A percentile compares a stretch with the other conserved stretches of the same genome.
phyloP scores from a whole-genome alignment of 2,329 filamentous ascomycete genomes.

The Raffaelea ambrosiae region DNA sequence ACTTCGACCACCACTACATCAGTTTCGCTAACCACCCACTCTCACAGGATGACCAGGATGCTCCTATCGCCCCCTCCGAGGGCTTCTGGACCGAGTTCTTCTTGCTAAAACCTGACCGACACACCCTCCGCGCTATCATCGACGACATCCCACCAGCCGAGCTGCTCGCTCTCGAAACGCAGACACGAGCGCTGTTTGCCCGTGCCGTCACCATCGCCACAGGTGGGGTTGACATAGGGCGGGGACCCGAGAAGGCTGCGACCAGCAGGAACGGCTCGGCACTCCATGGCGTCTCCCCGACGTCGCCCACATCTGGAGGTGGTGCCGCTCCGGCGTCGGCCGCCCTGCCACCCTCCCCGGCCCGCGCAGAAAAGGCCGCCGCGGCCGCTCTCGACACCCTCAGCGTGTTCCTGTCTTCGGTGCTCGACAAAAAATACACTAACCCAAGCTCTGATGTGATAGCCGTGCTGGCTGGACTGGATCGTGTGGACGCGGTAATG shows the following conservation, averaged over 20 bases:
- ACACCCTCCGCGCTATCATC: constrained; percentile 59
- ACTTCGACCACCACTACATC: not conserved
- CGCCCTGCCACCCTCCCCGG: not conserved
- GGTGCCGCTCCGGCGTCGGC: too few species aligned
- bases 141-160: constrained; percentile 64
- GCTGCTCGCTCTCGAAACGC: constrained; percentile 66
- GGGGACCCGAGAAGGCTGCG: not conserved
- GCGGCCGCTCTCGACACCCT: constrained; percentile 55
- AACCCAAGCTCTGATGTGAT: constrained; percentile 96
- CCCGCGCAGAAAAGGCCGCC: constrained; percentile 1
- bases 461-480: constrained; percentile 76
- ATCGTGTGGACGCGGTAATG: constrained; percentile 79
- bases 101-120: constrained; percentile 70
- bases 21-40: not conserved
- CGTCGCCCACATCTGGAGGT: not conserved
- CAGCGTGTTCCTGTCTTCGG: constrained; percentile 73
- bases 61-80: constrained; percentile 62
- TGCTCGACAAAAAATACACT: constrained; percentile 83
- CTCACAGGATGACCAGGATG: constrained; percentile 34
- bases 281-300: not conserved
- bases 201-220: constrained; percentile 53
- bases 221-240: not conserved
- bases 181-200: constrained; percentile 70
- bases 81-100: constrained; percentile 98
- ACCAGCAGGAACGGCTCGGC: not conserved